Base-by-base conservation (phyloP, 1,284 basidiomycete species). In the Ceratobasidium sp. region DNA sequence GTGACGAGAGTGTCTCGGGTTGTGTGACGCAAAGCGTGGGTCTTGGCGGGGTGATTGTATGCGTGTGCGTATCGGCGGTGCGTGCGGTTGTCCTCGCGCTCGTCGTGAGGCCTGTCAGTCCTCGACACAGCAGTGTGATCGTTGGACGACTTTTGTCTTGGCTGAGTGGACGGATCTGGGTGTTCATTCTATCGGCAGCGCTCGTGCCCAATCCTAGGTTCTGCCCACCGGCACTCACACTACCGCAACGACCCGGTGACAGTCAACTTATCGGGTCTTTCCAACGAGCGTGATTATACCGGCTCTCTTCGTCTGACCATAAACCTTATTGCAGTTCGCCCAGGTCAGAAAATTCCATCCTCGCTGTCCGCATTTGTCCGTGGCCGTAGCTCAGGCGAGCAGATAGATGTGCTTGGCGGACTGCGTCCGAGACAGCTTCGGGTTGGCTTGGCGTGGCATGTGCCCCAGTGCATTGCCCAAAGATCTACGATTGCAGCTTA, bases 371-470 rank as follows among this genome's bases (percentile, higher is more conserved):
- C 37, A 31, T 58, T 62, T 41, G 41, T 41, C 59, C 59, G 37
- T n/a, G 58, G 7, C 31, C 19, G 29, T 37, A 2, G 14, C 16
- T 37, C 41, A 46, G 27, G 59, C 59, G 59, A 43, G 29, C 31
- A 41, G 59, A 62, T 62, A 62, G 59, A 62, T 62, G 59, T 62
- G 39, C 59, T 62, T 62, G 59, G 59, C 59, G 59, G 58, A n/a
- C n/a, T 37, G 59, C 13, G 37, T 62, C 43, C 59, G 59, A 62
- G 59, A 22, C 22, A n/a, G 59, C 59, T 62, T 53, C 14, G 49
- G 14, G 49, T 27, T 16, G 22, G 19, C n/a, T 13, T 62, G 39
- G 59, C 59, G n/a, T 39, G 37, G 34, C 41, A 9, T 34, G 59
- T 43, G 39, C 39, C n/a, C 29, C 22, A 53, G 51, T 58, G 29